Conservation (phyloP, 192 early-diverging fungal species). For the Linnemannia elongata region DNA sequence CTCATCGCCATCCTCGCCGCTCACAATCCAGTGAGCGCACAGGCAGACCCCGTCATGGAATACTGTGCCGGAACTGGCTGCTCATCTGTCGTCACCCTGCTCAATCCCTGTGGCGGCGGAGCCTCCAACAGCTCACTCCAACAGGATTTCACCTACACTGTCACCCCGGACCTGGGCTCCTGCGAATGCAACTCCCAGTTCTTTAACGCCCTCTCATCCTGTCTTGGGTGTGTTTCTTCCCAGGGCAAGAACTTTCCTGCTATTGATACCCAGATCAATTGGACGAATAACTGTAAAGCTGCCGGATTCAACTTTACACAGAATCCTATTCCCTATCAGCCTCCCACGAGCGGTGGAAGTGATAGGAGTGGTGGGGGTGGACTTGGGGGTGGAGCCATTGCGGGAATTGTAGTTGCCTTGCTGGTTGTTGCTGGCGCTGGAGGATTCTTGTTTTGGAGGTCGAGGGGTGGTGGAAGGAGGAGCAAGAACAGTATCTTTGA, state of each 20-base stretch:
- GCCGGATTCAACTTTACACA: conserved; percentile 50
- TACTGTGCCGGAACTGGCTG: conserved; percentile 21
- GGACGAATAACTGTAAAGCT: conserved; percentile 21
- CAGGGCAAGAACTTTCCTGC: conserved; percentile 27
- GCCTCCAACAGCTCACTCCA: conserved; percentile 38
- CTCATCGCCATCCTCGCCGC: background rate
- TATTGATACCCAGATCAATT: conserved; percentile 42
- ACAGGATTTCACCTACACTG: conserved; percentile 37
- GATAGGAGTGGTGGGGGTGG: background rate
- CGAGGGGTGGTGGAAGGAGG: conserved; percentile 2
- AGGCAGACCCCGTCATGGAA: conserved; percentile 37
- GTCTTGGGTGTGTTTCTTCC: conserved; percentile 38
- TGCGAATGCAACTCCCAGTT: conserved; percentile 51
- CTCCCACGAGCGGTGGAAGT: conserved; percentile 21
- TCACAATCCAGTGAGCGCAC: background rate
- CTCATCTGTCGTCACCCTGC: conserved; percentile 14
- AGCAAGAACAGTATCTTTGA: conserved; percentile 45
- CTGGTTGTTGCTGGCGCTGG: conserved; percentile 8
- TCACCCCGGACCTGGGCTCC: conserved; percentile 37
- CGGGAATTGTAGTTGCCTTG: conserved; percentile 33
- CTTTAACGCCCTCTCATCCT: conserved; percentile 36
- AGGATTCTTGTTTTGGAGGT: conserved; percentile 22
- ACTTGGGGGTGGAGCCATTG: conserved; percentile 21
- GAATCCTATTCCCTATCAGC: conserved; percentile 23
- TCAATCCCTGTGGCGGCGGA: conserved; percentile 45